phyloP scores from a whole-genome alignment of 2,329 filamentous ascomycete species.

The Epichloe festucae region DNA sequence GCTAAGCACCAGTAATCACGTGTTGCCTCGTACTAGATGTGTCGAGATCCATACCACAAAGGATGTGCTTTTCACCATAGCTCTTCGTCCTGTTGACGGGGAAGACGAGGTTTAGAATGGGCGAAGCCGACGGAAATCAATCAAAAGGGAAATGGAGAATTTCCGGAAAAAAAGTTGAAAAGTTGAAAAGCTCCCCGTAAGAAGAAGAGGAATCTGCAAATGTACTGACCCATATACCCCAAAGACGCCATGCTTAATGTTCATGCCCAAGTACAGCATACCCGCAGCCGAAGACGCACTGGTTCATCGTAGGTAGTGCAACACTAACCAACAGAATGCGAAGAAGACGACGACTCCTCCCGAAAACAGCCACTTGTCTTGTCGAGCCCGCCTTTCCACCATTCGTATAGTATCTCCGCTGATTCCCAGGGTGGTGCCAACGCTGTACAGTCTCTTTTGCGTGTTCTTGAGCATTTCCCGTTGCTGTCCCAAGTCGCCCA shows the following conservation, averaged over 20 bases:
- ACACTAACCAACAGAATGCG: constrained; percentile 77
- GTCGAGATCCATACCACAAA: constrained; percentile 50
- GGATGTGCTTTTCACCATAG: constrained; percentile 64
- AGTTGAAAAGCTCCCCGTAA: neutral
- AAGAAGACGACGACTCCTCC: constrained; percentile 78
- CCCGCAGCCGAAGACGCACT: neutral
- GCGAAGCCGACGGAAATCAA: neutral
- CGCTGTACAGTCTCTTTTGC: constrained; percentile 78
- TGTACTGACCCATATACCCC: constrained; percentile 6
- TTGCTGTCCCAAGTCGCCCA: constrained; percentile 80
- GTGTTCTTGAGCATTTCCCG: constrained; percentile 91
- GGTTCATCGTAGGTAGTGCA: constrained; percentile 61
- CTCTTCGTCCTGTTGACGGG: constrained; percentile 31
- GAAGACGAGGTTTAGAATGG: constrained; percentile 18
- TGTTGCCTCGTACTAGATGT: constrained; percentile 42
- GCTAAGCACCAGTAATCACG: constrained; percentile 72
- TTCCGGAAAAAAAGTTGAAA: neutral
- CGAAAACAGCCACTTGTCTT: constrained; percentile 98
- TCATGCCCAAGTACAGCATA: neutral
- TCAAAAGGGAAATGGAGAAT: neutral
- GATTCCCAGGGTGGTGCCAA: constrained; percentile 85
- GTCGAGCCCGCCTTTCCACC: constrained; percentile 80
- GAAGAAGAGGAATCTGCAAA: constrained; percentile 4
- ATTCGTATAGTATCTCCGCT: constrained; percentile 94
- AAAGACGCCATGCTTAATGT: constrained; percentile 9